These are phyloP conservation scores for Cephalotrichum gorgonifer DNA, from an alignment of 2,329 filamentous ascomycete species.

Conservation along the genomic window DNA sequence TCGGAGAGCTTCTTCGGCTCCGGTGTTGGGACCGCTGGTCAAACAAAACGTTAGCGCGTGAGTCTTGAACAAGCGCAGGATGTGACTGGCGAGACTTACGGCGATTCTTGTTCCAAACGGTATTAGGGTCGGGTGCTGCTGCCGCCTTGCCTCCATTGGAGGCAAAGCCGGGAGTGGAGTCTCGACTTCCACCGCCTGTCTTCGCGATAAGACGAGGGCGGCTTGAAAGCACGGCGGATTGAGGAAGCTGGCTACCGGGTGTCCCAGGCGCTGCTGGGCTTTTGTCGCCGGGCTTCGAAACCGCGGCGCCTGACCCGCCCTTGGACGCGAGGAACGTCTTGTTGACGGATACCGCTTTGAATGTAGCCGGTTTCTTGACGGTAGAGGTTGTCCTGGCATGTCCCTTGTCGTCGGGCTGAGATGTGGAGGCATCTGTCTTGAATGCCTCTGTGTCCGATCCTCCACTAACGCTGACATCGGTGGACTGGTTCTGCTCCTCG, in stretches of 20 bases:
- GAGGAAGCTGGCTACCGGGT: constrained; percentile 18
- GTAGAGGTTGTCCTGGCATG: constrained; percentile 49
- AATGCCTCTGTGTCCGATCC: constrained; percentile 70
- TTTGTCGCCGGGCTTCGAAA: constrained; percentile 42
- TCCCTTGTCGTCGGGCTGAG: constrained; percentile 45
- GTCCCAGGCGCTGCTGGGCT: constrained; percentile 33
- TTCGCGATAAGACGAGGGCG: constrained; percentile 70
- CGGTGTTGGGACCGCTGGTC: constrained; percentile 47
- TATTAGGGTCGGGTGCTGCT: constrained; percentile 57
- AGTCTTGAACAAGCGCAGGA: constrained; percentile 9
- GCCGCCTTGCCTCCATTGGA: constrained; percentile 42
- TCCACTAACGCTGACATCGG: constrained; percentile 60
- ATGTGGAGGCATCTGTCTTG: constrained; percentile 43
- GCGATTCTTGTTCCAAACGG: constrained; percentile 84
- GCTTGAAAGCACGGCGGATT: constrained; percentile 36
- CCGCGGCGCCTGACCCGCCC: constrained; percentile 29
- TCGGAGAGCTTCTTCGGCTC: constrained; percentile 78
- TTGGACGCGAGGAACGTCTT: constrained; percentile 76
- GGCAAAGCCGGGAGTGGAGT: constrained; percentile 33
- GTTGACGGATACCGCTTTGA: constrained; percentile 80
- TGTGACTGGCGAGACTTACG: constrained; percentile 39
- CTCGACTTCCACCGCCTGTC: constrained; percentile 48
- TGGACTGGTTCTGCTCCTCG: constrained; percentile 50
- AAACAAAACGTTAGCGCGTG: constrained; percentile 14
- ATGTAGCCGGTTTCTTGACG: constrained; percentile 64